Base-by-base conservation (phyloP, 179 eudicot species). In the Pouteria campechiana region DNA sequence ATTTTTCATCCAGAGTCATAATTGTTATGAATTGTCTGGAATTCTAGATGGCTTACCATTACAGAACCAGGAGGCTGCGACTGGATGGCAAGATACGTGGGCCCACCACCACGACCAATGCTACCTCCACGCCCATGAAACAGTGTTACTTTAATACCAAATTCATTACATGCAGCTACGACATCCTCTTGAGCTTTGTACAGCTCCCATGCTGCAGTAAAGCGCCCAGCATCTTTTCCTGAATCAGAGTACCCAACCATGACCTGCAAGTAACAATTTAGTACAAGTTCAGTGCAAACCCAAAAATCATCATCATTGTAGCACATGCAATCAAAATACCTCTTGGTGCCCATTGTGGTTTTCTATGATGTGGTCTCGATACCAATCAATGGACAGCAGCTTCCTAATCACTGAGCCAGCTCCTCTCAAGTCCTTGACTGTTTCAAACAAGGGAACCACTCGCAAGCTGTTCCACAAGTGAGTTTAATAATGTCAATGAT, bases 191-290 rank as follows among this genome's bases (percentile, higher is more conserved):
- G 96, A 41, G 94, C 96, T 74, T 86, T 87, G 61, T 83, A 83
- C 38, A 83, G 94, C 42, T 83, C 96, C 94, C 96, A 87, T 8
- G 94, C 96, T 32, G 94, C 96, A 43, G 94, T 73, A 40, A 87
- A 87, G 44, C 96, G 90, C 13, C 96, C 94, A 45, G 90, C 87
- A 54, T 87, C 96, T 70, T 87, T 83, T 37, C 94, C 94, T 4
- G 92, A 83, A 64, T 87, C 96, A n/a, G 92, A 87, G 54, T 87
- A 87, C 40, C 96, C 96, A 59, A 87, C 92, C 94, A 87, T 87
- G 25, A 87, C 96, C 96, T 86, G 66, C 28, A 31, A 31, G 62
- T 17, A 32, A 45, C 34, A n/a, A n/a, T n/a, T n/a, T n/a, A n/a
- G n/a, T n/a, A n/a, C n/a, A n/a, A n/a, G n/a, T n/a, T n/a, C n/a